Percentiles rank a stretch among this genome's conserved stretches.
phyloP scores from a whole-genome alignment of 371 early-diverging fungal species.

The Lichtheimia ramosa region DNA sequence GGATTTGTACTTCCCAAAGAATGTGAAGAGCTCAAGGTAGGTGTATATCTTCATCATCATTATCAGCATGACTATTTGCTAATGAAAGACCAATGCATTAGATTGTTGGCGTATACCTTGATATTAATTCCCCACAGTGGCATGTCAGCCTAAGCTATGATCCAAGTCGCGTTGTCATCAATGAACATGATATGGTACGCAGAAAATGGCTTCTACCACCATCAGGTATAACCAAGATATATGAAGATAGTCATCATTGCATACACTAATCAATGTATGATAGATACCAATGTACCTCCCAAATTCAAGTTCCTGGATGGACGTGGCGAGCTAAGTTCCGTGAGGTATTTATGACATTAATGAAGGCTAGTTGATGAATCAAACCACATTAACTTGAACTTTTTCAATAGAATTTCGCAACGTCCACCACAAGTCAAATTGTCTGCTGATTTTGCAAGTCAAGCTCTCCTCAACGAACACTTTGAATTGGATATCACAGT shows the following conservation, averaged over 20 bases:
- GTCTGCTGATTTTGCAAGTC: conserved; percentile 52
- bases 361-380: not conserved
- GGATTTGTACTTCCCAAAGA: conserved; percentile 57
- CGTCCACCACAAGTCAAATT: conserved; percentile 68
- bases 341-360: conserved; percentile 34
- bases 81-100: conserved; percentile 8
- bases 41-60: not conserved
- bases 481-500: conserved; percentile 62
- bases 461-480: conserved; percentile 70
- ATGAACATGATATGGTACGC: conserved; percentile 39
- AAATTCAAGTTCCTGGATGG: conserved; percentile 52
- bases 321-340: conserved; percentile 50
- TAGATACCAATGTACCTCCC: conserved; percentile 5
- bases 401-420: conserved; percentile 52
- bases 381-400: too few relatives aligned
- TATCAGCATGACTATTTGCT: too few relatives aligned
- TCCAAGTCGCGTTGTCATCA: conserved; percentile 27
- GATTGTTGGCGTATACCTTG: conserved; percentile 47
- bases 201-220: conserved; percentile 26
- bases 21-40: conserved; percentile 61
- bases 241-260: not conserved
- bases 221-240: conserved; percentile 11
- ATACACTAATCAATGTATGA: not conserved
- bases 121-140: conserved; percentile 41
- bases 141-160: conserved; percentile 47